Evolutionary conservation across 441 rosid genomes (phyloP).

Genomic region (Eutrema salsugineum): DNA sequence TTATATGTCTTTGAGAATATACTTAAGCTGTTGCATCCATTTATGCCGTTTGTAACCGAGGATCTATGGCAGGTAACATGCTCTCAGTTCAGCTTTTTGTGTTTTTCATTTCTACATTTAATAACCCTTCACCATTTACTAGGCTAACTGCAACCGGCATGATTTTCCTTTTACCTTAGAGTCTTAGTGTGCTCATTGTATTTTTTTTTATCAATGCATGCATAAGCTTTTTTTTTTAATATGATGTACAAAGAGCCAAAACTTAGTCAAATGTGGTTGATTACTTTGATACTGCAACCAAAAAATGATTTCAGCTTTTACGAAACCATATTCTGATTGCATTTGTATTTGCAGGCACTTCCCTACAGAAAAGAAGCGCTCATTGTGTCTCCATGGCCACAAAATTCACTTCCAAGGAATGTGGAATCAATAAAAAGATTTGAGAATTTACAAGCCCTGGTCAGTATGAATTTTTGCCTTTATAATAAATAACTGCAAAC

Average conservation of each 20-base stretch:
- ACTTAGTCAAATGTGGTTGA: not conserved
- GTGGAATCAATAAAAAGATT: constrained; percentile 61
- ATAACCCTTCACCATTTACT: not conserved
- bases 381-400: constrained; percentile 88
- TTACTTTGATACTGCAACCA: constrained; percentile 4
- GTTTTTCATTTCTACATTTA: not conserved
- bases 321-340: not conserved
- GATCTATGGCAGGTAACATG: constrained; percentile 86
- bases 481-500: not conserved
- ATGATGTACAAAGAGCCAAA: not conserved
- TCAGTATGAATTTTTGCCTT: constrained; percentile 34
- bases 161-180: not conserved
- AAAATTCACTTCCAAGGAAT: constrained; percentile 67
- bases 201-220: not conserved
- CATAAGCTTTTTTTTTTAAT: constrained; percentile 2
- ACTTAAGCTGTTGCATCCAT: constrained; percentile 89
- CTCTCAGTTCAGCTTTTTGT: not conserved
- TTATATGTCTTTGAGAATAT: constrained; percentile 80
- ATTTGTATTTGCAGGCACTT: constrained; percentile 59
- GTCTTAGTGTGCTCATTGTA: not conserved
- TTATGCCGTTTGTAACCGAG: constrained; percentile 97
- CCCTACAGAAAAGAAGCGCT: constrained; percentile 75
- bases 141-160: not conserved
- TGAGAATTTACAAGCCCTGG: constrained; percentile 89
- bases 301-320: constrained; percentile 1